Conservation (phyloP, 2,329 filamentous ascomycete genomes). For the Hypomyces rosellus region DNA sequence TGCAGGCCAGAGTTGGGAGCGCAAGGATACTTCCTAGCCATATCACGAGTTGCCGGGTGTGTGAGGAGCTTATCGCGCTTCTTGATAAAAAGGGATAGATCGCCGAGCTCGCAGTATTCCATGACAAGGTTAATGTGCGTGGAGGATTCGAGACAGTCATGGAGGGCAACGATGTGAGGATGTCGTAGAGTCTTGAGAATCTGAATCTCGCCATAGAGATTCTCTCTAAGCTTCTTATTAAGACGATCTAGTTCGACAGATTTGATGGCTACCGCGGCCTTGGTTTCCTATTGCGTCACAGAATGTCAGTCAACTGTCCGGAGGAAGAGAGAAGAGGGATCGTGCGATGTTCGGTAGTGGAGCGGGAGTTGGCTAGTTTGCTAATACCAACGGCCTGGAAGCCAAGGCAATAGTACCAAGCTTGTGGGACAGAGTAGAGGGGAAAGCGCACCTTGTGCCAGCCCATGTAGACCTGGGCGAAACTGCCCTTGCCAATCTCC, state of each 20-base stretch:
- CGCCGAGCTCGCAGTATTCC: slow-evolving; percentile 96
- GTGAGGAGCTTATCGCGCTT: slow-evolving; percentile 75
- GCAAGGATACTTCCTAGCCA: slow-evolving; percentile 90
- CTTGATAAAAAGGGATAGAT: slow-evolving; percentile 93
- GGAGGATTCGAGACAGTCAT: slow-evolving; percentile 83
- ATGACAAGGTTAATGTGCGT: slow-evolving; percentile 94
- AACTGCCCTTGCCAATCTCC: slow-evolving; percentile 96
- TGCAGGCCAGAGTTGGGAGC: slow-evolving; percentile 78
- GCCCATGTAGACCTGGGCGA: slow-evolving; percentile 89
- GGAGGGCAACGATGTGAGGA: slow-evolving; percentile 92
- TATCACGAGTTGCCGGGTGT: slow-evolving; percentile 77
- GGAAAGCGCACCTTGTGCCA: slow-evolving; percentile 61
- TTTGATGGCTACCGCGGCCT: slow-evolving; percentile 87
- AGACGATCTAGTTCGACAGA: slow-evolving; percentile 86
- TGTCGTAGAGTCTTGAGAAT: slow-evolving; percentile 92
- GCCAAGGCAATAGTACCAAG: not conserved
- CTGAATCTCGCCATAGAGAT: slow-evolving; percentile 89
- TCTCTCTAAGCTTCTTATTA: slow-evolving; percentile 94
- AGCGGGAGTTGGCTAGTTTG: too few relatives aligned
- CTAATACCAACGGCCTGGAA: slow-evolving; percentile 3
- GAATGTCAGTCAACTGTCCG: slow-evolving; percentile 1
- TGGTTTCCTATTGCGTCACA: slow-evolving; percentile 54
- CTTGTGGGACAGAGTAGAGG: slow-evolving; percentile 2
- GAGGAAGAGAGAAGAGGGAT: not conserved
- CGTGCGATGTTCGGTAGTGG: too few relatives aligned